Percentiles rank a stretch among this genome's conserved stretches.
Conservation (phyloP, 495 filamentous ascomycete species). For the Cetradonia linearis region DNA sequence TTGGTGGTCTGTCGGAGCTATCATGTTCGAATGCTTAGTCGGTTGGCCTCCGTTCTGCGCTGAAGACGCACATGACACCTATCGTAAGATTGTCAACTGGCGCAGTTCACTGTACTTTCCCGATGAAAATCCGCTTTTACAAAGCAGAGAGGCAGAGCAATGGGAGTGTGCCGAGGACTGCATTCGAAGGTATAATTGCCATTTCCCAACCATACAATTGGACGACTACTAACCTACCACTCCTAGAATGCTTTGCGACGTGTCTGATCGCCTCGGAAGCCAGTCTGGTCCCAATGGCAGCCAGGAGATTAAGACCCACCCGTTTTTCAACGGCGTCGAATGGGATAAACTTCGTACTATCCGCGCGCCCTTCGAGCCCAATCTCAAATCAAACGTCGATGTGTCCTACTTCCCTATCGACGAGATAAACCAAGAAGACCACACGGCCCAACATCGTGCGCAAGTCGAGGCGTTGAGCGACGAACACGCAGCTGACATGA, state of each 20-base stretch:
- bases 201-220: not conserved
- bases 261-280: slow-evolving; percentile 68
- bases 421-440: slow-evolving; percentile 91
- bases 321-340: slow-evolving; percentile 92
- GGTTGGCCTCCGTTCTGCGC: slow-evolving; percentile 99
- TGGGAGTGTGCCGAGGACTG: slow-evolving; percentile 76
- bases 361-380: slow-evolving; percentile 90
- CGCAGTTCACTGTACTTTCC: slow-evolving; percentile 91
- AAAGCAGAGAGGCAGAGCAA: slow-evolving; percentile 7
- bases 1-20: slow-evolving; percentile 98
- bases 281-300: slow-evolving; percentile 60
- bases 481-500: slow-evolving; percentile 71
- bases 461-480: slow-evolving; percentile 53
- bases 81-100: slow-evolving; percentile 99
- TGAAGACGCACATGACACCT: slow-evolving; percentile 93
- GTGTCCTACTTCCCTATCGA: slow-evolving; percentile 98
- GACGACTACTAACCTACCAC: slow-evolving; percentile 13
- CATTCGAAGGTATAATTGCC: slow-evolving; percentile 59
- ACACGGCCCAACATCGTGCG: slow-evolving; percentile 55
- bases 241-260: slow-evolving; percentile 82
- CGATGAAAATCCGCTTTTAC: slow-evolving; percentile 69
- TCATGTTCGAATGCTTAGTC: slow-evolving; percentile 99
- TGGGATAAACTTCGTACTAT: slow-evolving; percentile 87
- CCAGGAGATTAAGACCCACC: slow-evolving; percentile 84
- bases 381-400: slow-evolving; percentile 81